Evolutionary conservation across 2,329 filamentous ascomycete genomes (phyloP).

Genomic region (Penicillium sp.): DNA sequence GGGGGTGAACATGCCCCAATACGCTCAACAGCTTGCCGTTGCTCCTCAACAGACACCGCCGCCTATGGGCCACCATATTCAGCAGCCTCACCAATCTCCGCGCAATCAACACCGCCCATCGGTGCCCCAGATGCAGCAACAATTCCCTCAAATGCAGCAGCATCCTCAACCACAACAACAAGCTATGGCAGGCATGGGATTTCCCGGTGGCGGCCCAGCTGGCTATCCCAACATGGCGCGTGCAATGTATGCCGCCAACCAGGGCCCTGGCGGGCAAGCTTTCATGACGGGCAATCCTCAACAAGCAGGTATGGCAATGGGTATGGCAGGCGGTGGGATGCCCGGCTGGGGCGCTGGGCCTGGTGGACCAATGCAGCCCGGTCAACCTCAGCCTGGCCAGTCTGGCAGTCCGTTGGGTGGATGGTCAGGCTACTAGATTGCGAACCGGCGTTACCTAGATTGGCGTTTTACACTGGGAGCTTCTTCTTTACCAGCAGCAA

Average conservation of each 20-base stretch:
- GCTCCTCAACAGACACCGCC: conserved; percentile 38
- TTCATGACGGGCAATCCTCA: conserved; percentile 35
- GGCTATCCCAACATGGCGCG: conserved; percentile 35
- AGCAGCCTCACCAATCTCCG: conserved; percentile 42
- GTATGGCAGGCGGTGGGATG: conserved; percentile 34
- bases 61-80: conserved; percentile 31
- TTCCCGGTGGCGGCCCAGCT: conserved; percentile 29
- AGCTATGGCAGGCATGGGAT: conserved; percentile 36
- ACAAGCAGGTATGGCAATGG: conserved; percentile 34
- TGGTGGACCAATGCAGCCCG: conserved; percentile 35
- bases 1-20: conserved; percentile 39
- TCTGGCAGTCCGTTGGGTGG: conserved; percentile 36
- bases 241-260: conserved; percentile 36
- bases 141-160: conserved; percentile 34
- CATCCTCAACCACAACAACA: conserved; percentile 31
- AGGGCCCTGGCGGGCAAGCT: conserved; percentile 31
- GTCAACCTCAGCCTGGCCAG: conserved; percentile 37
- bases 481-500: conserved; percentile 10
- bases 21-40: conserved; percentile 38
- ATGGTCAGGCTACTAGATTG: conserved; percentile 37
- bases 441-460: conserved; percentile 24
- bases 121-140: conserved; percentile 36
- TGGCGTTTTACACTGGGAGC: conserved; percentile 17
- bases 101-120: conserved; percentile 37
- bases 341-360: conserved; percentile 35